phyloP scores from a whole-genome alignment of 805 yeast species.

The Wickerhamiella occidentalis region DNA sequence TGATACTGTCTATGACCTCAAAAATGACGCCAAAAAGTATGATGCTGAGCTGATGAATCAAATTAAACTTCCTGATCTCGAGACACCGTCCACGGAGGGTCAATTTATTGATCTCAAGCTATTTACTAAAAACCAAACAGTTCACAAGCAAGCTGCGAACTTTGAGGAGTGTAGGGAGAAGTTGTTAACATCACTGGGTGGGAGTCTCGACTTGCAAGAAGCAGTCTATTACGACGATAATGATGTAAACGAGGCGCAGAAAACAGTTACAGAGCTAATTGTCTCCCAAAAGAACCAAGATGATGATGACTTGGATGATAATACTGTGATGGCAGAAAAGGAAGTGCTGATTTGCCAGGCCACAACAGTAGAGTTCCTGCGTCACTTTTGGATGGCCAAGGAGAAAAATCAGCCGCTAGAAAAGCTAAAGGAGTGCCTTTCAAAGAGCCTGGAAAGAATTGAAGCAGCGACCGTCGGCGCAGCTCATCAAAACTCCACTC shows the following conservation, averaged over 20 bases:
- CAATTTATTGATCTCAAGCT: conserved; percentile 14
- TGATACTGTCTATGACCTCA: conserved; percentile 31
- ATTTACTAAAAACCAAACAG: neutral
- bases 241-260: conserved; percentile 13
- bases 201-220: conserved; percentile 65
- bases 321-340: conserved; percentile 25
- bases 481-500: neutral
- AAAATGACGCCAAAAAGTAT: conserved; percentile 21
- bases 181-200: neutral
- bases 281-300: neutral
- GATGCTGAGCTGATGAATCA: conserved; percentile 20
- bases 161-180: neutral
- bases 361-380: conserved; percentile 61
- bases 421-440: neutral
- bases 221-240: conserved; percentile 29
- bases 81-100: conserved; percentile 8
- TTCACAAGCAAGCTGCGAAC: neutral
- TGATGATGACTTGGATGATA: neutral
- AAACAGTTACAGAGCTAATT: conserved; percentile 10
- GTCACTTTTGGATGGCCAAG: conserved; percentile 48
- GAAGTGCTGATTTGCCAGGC: conserved; percentile 50
- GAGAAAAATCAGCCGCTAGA: neutral
- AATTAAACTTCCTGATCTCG: conserved; percentile 24
- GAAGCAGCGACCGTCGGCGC: neutral
- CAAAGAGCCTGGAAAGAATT: conserved; percentile 2